Base-by-base conservation (phyloP, 129 eudicot species). In the Pseudognaphalium luteoalbum region DNA sequence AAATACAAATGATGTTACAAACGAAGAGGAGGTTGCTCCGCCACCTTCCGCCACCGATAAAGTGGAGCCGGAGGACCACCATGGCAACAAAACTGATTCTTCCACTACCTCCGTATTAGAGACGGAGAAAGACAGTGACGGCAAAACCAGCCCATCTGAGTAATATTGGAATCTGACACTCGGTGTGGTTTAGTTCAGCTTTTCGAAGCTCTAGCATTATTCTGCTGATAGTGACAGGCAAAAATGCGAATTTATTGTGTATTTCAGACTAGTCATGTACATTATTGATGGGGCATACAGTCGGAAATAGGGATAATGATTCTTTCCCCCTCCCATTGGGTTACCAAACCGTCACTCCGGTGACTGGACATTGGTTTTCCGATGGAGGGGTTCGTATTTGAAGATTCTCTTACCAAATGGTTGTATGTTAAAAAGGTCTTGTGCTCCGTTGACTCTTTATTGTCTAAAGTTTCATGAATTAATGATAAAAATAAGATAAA, bases 301-400 rank as follows among this genome's bases (percentile, higher is more conserved):
- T 77, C 47, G 66, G 41, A 82, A 82, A 78, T 82, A 82, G 86
- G 79, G 86, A 70, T 73, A 72, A 35, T 73, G 75, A 82, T 82
- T 82, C 86, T 82, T 82, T 78, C 66, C 10, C 37, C 41, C 16
- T 30, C 30, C 68, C 51, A 59, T 71, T 14, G 78, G 81, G 52
- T 75, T 21, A 81, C 77, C 74, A 37, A 56, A 12, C 44, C 0
- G 37, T 54, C 58, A 17, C 83, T 66, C 80, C 11, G 66, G 81
- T 77, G 75, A 72, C 79, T 4, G 6, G 56, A 33, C 42, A 65
- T 35, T 32, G 64, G 70, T 56, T 61, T 60, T 71, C 71, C 5
- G 61, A 63, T 81, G 76, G 71, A 12, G 41, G 66, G 64, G 47
- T 68, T 22, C 41, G 35, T 67, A 29, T 70, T 52, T 16, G 77